Conservation (phyloP, 2,329 filamentous ascomycete genomes). For the Ophiostoma ulmi region DNA sequence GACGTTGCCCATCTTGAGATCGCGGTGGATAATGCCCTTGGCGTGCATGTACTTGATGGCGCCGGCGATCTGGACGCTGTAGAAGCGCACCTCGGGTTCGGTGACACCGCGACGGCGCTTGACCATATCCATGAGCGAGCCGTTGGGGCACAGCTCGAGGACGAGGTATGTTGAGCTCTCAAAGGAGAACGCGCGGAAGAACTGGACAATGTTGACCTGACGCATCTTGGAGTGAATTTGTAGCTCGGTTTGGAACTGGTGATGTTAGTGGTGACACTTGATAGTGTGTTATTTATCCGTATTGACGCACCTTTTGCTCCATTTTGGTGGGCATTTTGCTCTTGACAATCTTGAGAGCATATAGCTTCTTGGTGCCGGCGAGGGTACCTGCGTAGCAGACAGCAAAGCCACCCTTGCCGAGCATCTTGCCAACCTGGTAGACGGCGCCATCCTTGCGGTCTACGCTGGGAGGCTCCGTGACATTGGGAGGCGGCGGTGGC, state of each 20-base stretch:
- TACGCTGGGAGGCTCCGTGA: slow-evolving; percentile 58
- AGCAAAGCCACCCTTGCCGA: slow-evolving; percentile 78
- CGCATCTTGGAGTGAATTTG: slow-evolving; percentile 98
- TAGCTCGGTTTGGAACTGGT: slow-evolving; percentile 70
- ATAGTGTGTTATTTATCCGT: not conserved
- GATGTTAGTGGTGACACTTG: not conserved
- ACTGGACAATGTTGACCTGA: slow-evolving; percentile 92
- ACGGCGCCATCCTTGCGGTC: slow-evolving; percentile 65
- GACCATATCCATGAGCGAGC: slow-evolving; percentile 96
- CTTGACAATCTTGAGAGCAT: slow-evolving; percentile 77
- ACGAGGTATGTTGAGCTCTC: slow-evolving; percentile 87
- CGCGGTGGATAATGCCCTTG: slow-evolving; percentile 91
- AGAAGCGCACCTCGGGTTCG: slow-evolving; percentile 88
- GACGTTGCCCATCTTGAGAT: slow-evolving; percentile 96
- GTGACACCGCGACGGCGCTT: slow-evolving; percentile 86
- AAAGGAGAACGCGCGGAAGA: slow-evolving; percentile 89
- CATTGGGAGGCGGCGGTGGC: slow-evolving; percentile 56
- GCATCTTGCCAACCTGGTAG: slow-evolving; percentile 67
- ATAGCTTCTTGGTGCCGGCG: slow-evolving; percentile 60
- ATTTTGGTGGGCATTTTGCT: slow-evolving; percentile 77
- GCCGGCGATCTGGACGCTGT: slow-evolving; percentile 89
- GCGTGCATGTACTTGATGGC: slow-evolving; percentile 97
- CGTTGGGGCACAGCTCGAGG: slow-evolving; percentile 89
- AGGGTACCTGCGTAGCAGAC: slow-evolving; percentile 72
- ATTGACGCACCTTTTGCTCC: slow-evolving; percentile 65